These are phyloP conservation scores for Coniferiporia weirii DNA, from an alignment of 1,284 basidiomycete species.

Conservation along the genomic window DNA sequence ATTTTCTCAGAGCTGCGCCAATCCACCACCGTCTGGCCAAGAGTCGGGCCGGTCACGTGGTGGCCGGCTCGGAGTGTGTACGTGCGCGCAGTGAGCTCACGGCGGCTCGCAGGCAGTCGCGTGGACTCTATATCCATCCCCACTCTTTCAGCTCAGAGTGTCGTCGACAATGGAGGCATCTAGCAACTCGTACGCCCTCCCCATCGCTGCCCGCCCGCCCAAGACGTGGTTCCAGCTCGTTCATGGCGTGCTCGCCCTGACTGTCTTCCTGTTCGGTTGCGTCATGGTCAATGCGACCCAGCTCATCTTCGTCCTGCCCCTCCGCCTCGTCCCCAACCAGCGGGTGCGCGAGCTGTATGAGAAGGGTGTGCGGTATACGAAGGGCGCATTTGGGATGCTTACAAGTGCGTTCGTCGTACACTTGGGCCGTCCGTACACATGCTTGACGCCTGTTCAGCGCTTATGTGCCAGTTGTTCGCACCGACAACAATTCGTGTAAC, in stretches of 20 bases:
- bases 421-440: background rate
- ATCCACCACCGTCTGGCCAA: no score
- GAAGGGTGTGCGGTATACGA: constrained; percentile 70
- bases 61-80: background rate
- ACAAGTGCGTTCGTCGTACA: constrained; percentile 47
- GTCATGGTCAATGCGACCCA: constrained; percentile 69
- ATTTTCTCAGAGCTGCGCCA: no score
- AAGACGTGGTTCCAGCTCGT: constrained; percentile 49
- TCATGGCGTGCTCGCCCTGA: constrained; percentile 47
- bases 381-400: constrained; percentile 74
- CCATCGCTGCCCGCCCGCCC: constrained; percentile 55
- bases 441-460: constrained; percentile 40
- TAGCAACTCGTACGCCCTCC: constrained; percentile 37
- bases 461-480: constrained; percentile 78
- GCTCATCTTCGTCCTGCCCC: constrained; percentile 59
- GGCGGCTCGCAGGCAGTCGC: background rate
- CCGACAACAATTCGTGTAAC: constrained; percentile 75
- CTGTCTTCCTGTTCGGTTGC: constrained; percentile 65
- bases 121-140: background rate
- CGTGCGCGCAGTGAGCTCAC: background rate
- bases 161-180: background rate
- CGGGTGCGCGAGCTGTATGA: constrained; percentile 52
- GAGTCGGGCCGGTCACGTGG: background rate
- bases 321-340: constrained; percentile 51
- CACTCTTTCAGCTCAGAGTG: background rate